These are phyloP conservation scores for Diaporthe nobilis DNA, from an alignment of 2,329 filamentous ascomycete genomes.

Conservation along the genomic window DNA sequence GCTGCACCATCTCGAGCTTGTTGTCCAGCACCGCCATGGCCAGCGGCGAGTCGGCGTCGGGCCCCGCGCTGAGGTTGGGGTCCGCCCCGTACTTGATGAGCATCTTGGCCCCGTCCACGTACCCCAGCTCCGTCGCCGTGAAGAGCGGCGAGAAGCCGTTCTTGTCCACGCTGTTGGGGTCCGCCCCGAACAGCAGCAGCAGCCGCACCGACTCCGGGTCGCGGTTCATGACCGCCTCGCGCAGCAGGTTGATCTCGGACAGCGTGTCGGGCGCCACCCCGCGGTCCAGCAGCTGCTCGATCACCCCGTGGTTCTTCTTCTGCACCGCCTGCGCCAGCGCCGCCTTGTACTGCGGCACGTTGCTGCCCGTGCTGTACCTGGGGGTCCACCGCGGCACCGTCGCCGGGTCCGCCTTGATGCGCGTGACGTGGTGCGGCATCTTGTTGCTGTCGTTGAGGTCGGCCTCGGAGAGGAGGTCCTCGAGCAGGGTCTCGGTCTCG, in stretches of 20 bases:
- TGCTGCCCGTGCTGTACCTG: constrained; percentile 58
- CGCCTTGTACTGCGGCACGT: constrained; percentile 59
- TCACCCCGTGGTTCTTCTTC: constrained; percentile 68
- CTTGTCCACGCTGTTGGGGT: constrained; percentile 66
- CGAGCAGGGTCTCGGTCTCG: constrained; percentile 53
- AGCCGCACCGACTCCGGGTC: constrained; percentile 69
- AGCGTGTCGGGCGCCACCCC: constrained; percentile 67
- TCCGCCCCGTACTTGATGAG: constrained; percentile 75
- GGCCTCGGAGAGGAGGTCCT: constrained; percentile 52
- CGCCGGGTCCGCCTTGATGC: constrained; percentile 64
- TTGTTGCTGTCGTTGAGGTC: constrained; percentile 53
- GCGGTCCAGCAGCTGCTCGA: constrained; percentile 71
- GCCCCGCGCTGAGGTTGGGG: constrained; percentile 51
- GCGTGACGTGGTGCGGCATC: constrained; percentile 59
- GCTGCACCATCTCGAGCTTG: constrained; percentile 69
- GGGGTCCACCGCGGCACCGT: constrained; percentile 67
- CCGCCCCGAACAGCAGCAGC: constrained; percentile 69
- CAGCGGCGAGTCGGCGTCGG: constrained; percentile 69
- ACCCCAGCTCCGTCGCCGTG: constrained; percentile 65
- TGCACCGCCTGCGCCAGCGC: constrained; percentile 69
- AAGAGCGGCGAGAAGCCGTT: constrained; percentile 66
- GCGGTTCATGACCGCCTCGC: constrained; percentile 65
- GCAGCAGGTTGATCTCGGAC: constrained; percentile 62
- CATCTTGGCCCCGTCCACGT: constrained; percentile 69
- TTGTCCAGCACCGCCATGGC: constrained; percentile 64